Evolutionary conservation across 1,284 basidiomycete species (phyloP), one percentile per base, ranked within the genome.

Genomic region (Cutaneotrichosporon sp.): DNA sequence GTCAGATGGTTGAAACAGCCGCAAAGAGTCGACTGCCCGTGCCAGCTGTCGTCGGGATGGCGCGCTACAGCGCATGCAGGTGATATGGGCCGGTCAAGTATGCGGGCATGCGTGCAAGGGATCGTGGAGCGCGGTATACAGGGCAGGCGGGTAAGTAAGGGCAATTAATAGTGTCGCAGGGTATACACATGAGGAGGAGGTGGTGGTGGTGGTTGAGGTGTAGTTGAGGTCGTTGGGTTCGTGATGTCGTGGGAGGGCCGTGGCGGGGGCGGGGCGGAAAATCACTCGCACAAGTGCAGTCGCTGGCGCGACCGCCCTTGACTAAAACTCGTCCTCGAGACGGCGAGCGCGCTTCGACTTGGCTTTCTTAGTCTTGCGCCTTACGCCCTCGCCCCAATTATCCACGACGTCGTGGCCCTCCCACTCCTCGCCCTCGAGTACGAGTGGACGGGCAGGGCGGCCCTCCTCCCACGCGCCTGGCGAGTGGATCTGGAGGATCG

Each of bases 371-470:
- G 38, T 13, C 17, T 44, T 35, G 30, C 55, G 55, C 18, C 49
- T 43, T 4, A 45, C 43, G 4, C 57, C 57, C 38, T 36, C 34
- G 26, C 57, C 57, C 57, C 54, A 59, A 46, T 55, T 56, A 8
- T 26, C 30, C 15, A 59, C 49, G 30, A 53, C 42, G 33, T 55
- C 54, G 45, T 43, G 54, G 1, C 48, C 66, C 51, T 72, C 72
- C 67, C 67, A 74, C 52, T 76, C 74, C 41, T 72, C 70, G 9
- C 72, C 74, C 21, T 74, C 72, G 23, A 76, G 56, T 1, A 71
- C 62, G 40, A 74, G 55, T 34, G 67, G 64, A 20, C 67, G 54
- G 0, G 72, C 65, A 2, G 69, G 68, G 4, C 67, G 54, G 10
- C 71, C 71, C 7, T 66, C 68, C 42, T 68, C 68, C 58, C 61